A percentile compares a stretch with the other conserved stretches of the same genome.
Evolutionary conservation across 805 yeast species (phyloP).

Genomic region (Lipomyces anomalus): DNA sequence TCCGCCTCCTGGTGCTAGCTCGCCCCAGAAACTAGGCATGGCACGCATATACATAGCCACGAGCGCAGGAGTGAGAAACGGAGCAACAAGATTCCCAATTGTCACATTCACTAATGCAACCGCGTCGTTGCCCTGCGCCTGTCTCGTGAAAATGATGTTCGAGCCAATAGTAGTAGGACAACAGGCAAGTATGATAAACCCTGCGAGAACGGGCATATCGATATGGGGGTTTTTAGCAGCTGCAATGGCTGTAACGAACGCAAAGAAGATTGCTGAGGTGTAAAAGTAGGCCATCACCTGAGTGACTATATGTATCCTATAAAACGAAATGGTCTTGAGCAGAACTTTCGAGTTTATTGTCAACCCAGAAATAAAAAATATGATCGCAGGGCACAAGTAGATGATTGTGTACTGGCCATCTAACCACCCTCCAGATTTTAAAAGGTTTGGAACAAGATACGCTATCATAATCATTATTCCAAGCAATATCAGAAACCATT

Average conservation of each 20-base stretch:
- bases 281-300: conserved; percentile 53
- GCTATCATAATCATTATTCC: conserved; percentile 74
- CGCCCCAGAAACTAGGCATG: conserved; percentile 70
- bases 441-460: conserved; percentile 72
- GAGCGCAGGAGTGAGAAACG: conserved; percentile 80
- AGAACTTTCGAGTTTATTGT: conserved; percentile 64
- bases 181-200: conserved; percentile 72
- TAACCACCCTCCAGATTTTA: conserved; percentile 73
- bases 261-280: conserved; percentile 64
- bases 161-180: conserved; percentile 94
- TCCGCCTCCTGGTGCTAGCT: conserved; percentile 27
- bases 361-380: conserved; percentile 75
- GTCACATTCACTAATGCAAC: conserved; percentile 79
- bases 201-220: conserved; percentile 70
- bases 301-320: conserved; percentile 77
- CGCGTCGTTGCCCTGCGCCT: conserved; percentile 79
- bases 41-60: conserved; percentile 64
- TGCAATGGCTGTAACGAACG: conserved; percentile 61
- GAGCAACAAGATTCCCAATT: conserved; percentile 78
- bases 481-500: conserved; percentile 72
- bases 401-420: conserved; percentile 70
- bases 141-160: conserved; percentile 84
- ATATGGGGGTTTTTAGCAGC: conserved; percentile 53
- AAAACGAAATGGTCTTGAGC: conserved; percentile 55
- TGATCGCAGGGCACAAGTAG: conserved; percentile 85